Percentiles rank a stretch among this genome's conserved stretches.
These are phyloP conservation scores for Aurantiochytrium sp. DNA, from an alignment of 108 stramenopile genomes.

Conservation along the genomic window DNA sequence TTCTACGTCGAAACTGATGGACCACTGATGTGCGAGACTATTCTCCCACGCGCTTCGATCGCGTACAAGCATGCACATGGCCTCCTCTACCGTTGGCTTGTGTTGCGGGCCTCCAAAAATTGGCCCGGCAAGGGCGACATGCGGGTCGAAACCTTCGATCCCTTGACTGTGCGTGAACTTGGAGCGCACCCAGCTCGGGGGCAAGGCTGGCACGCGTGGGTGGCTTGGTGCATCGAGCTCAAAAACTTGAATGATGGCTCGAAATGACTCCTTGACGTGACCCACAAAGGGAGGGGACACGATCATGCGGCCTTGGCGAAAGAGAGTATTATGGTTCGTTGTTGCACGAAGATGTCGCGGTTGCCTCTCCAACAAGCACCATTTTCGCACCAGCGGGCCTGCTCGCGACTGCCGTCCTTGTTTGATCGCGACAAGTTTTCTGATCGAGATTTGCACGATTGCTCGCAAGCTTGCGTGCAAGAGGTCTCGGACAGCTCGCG, in stretches of 20 bases:
- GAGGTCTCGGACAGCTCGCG: not conserved
- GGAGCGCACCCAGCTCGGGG: not conserved
- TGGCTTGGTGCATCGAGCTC: not conserved
- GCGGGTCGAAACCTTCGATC: not conserved
- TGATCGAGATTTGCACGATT: not conserved
- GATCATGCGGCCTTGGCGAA: not conserved
- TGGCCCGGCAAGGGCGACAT: not conserved
- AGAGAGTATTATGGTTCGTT: not conserved
- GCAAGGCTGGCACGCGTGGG: not conserved
- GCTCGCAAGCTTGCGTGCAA: not conserved
- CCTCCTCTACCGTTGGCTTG: not conserved
- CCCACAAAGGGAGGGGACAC: not conserved
- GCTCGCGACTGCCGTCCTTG: not conserved
- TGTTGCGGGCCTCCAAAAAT: not conserved
- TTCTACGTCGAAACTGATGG: not conserved
- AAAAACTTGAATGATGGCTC: not conserved
- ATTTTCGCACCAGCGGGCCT: not conserved
- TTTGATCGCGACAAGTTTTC: not conserved
- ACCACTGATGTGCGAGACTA: not conserved
- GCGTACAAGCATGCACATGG: not conserved
- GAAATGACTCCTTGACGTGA: too few species aligned
- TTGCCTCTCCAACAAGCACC: not conserved
- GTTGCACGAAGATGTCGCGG: not conserved
- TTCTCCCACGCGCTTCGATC: not conserved
- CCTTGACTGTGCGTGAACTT: not conserved